Evolutionary conservation across 148 eudicot genomes (phyloP), one percentile per base, ranked within the genome.

Genomic region (Camellia sinensis): DNA sequence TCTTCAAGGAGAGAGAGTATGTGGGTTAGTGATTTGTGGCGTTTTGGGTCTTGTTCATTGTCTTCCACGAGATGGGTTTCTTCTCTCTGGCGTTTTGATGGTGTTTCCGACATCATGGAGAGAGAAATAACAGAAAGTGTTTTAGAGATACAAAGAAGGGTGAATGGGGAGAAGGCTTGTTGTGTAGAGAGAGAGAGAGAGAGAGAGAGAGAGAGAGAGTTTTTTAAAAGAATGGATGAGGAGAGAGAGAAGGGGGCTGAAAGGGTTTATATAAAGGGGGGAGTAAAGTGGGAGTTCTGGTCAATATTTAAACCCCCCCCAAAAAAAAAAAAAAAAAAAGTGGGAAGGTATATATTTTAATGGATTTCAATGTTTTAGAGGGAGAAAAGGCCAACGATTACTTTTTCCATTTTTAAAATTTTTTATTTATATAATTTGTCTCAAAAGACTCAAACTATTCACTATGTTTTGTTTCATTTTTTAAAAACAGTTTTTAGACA

Each of bases 1-100:
- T 92, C 88, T 40, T 92, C 95, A 9, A 92, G 86, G 46, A 92
- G 79, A 61, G 91, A 88, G 74, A 87, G 79, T 60, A 90, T 87
- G 63, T 90, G 86, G 57, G 83, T 84, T 72, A 79, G 88, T 45
- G 93, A 80, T 77, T 87, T 89, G n/a, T 86, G 90, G 3, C 88
- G 79, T 77, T 89, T 91, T 6, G 78, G 37, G 14, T 83, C 69
- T 13, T 29, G 37, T 29, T 87, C 86, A 19, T 75, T 76, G 7
- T 73, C 66, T 29, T 80, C 60, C 9, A 43, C 41, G 0, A 6
- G 17, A 59, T 61, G 40, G 45, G 67, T 50, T 72, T 83, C 83
- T n/a, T 84, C 81, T 73, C 86, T 77, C 10, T 52, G 75, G 75
- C 86, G 86, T 67, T 91, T 91, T 1, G 59, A 71, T 29, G 77